These are phyloP conservation scores for Yueomyces sinensis DNA, from an alignment of 805 yeast species.

Conservation along the genomic window DNA sequence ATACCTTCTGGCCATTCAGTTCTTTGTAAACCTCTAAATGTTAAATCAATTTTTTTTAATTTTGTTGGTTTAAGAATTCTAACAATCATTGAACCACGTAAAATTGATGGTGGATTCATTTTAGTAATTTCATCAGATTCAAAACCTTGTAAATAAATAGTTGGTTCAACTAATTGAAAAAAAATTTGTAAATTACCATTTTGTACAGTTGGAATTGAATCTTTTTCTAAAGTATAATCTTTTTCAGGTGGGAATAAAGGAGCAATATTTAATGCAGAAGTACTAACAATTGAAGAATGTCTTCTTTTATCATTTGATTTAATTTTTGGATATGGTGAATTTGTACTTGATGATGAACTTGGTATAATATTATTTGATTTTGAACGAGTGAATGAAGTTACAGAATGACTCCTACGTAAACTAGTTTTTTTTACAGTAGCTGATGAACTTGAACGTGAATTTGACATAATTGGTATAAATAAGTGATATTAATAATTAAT, in stretches of 20 bases:
- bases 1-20: slow-evolving; percentile 99
- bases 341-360: too few relatives aligned
- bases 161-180: slow-evolving; percentile 67
- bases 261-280: slow-evolving; percentile 10
- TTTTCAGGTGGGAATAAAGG: slow-evolving; percentile 41
- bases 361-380: neutral
- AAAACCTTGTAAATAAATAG: slow-evolving; percentile 72
- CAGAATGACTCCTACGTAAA: neutral
- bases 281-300: neutral
- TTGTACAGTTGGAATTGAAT: slow-evolving; percentile 39
- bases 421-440: neutral
- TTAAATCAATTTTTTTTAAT: slow-evolving; percentile 47
- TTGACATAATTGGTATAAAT: neutral
- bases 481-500: too few relatives aligned
- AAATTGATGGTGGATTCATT: slow-evolving; percentile 51
- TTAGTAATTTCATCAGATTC: slow-evolving; percentile 46
- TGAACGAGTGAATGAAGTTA: neutral
- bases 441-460: slow-evolving; percentile 1
- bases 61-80: slow-evolving; percentile 61
- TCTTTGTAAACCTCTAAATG: slow-evolving; percentile 53
- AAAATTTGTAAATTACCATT: slow-evolving; percentile 58
- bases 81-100: slow-evolving; percentile 67
- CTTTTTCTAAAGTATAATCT: slow-evolving; percentile 30
- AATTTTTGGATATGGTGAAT: too few relatives aligned
- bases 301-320: neutral